Base-by-base conservation (phyloP, 2,329 filamentous ascomycete genomes). In the Talaromyces sp. region DNA sequence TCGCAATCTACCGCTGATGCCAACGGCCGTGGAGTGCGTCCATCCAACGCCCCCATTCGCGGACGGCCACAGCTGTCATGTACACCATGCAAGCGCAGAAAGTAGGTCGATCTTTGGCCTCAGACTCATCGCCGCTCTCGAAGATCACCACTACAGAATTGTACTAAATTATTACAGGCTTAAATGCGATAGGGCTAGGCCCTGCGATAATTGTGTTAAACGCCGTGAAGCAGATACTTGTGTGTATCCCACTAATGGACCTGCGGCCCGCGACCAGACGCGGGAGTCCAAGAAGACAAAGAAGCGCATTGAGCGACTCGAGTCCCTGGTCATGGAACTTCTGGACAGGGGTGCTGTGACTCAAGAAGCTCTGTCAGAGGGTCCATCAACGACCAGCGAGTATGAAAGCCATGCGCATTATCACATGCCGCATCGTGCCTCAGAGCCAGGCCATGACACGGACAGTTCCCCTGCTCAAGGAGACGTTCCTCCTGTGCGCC, bases 121-220 rank as follows among this genome's bases (percentile, higher is more conserved):
- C 22, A 31, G 17, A 43, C 15, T 19, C n/a, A 8, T 41, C 33
- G 33, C 9, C 13, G 11, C 48, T 28, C 15, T 15, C 21, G 10
- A 39, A 17, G 21, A 3, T 5, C 2, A 3, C 11, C 28, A 36
- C 19, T 10, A 22, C 13, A 2, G 35, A 31, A 40, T 13, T 55
- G 5, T 28, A 39, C 48, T 52, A 39, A 52, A 33, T n/a, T 19
- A n/a, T 10, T 17, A 3, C 22, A 60, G 58, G 37, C 53, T 60
- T 33, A 60, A 60, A 50, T 60, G 58, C 43, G 58, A 60, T 17
- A 35, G 58, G 25, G 58, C 53, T 10, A 28, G 58, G 19, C 58
- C 58, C 21, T 60, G 58, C 35, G 58, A 60, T 48, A 60, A 60
- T 48, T 60, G 58, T 41, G 35, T 60, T 31, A 60, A 60, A 50